Conservation (phyloP, 2,329 filamentous ascomycete species). For the Fusarium sp. region DNA sequence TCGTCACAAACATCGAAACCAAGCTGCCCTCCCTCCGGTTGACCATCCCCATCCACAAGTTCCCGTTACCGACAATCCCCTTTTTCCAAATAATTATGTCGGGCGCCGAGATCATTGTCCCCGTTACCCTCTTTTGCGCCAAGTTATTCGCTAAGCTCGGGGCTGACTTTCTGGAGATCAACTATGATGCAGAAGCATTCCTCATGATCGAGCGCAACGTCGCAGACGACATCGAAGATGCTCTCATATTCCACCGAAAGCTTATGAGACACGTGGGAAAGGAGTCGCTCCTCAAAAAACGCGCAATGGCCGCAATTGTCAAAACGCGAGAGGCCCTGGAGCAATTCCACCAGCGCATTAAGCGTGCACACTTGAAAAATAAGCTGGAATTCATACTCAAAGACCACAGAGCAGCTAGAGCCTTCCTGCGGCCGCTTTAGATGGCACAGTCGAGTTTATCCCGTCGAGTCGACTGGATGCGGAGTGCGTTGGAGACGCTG, state of each 20-base stretch:
- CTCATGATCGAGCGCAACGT: not conserved
- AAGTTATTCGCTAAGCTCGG: not conserved
- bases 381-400: not conserved
- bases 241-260: not conserved
- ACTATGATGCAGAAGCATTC: not conserved
- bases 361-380: accelerated
- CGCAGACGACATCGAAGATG: not conserved
- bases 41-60: not conserved
- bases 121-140: not conserved
- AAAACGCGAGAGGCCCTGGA: not conserved
- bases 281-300: not conserved
- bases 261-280: not conserved
- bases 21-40: not conserved
- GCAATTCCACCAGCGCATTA: not conserved
- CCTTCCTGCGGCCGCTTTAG: not conserved
- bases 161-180: no score
- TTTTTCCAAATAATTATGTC: not conserved
- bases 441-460: not conserved
- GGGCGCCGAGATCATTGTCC: not conserved
- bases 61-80: not conserved
- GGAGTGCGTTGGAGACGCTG: not conserved
- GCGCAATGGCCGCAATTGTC: not conserved
- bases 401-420: not conserved
- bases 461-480: not conserved
- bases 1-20: not conserved